These are phyloP conservation scores for Aphanomyces astaci DNA, from an alignment of 352 stramenopile genomes.

Conservation along the genomic window DNA sequence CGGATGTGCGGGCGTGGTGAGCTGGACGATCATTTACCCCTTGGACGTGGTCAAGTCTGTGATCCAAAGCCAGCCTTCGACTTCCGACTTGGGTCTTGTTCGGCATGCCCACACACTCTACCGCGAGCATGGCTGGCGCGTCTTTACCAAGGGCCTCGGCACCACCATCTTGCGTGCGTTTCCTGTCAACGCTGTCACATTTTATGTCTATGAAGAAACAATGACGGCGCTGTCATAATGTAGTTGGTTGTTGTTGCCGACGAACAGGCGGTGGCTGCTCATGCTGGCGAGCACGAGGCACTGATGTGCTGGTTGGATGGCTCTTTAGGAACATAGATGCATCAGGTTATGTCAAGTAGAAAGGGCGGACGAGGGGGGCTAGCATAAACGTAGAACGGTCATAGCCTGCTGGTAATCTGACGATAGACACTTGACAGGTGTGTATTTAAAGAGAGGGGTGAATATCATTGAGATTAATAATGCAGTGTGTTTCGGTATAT, in stretches of 20 bases:
- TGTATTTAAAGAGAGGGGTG: no score
- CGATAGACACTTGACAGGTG: no score
- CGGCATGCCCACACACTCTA: slow-evolving; percentile 66
- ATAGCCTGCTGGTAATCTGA: no score
- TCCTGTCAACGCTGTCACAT: slow-evolving; percentile 40
- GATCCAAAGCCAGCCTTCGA: slow-evolving; percentile 67
- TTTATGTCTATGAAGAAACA: slow-evolving; percentile 77
- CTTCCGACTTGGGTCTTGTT: slow-evolving; percentile 57
- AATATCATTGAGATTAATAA: no score
- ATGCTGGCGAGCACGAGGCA: no score
- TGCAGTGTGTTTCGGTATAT: no score
- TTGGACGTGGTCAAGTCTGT: slow-evolving; percentile 81
- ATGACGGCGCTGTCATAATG: slow-evolving; percentile 56
- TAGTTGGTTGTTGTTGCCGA: not conserved
- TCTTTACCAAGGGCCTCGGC: slow-evolving; percentile 71
- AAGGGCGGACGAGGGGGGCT: no score
- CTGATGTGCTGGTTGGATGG: no score
- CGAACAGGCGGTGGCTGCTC: no score
- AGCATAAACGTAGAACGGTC: no score
- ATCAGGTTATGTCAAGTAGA: no score
- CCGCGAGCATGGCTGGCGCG: slow-evolving; percentile 45
- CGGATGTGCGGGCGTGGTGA: slow-evolving; percentile 62
- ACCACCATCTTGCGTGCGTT: slow-evolving; percentile 40
- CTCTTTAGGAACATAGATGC: no score
- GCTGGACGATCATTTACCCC: slow-evolving; percentile 75